A percentile compares a stretch with the other conserved stretches of the same genome.
Conservation (phyloP, 257 asterid species). For the Solanum bulbocastanum region DNA sequence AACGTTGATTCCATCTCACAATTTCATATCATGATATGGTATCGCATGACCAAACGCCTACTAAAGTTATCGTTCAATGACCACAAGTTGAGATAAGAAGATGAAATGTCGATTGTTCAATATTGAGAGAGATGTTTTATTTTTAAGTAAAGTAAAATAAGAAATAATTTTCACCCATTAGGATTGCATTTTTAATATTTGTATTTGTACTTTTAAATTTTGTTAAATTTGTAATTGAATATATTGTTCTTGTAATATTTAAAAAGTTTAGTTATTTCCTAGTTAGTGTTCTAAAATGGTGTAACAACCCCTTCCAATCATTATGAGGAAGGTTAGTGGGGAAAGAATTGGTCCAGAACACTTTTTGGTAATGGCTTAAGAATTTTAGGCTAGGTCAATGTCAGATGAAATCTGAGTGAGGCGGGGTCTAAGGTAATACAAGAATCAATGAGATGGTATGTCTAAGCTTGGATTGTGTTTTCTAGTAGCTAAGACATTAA, state of each 20-base stretch:
- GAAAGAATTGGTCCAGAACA: too few relatives aligned
- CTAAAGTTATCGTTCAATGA: neutral
- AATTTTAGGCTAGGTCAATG: too few relatives aligned
- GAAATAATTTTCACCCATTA: neutral
- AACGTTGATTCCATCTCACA: accelerated
- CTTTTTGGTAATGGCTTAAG: too few relatives aligned
- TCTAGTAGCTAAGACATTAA: neutral
- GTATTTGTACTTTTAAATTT: too few relatives aligned
- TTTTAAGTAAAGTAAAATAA: neutral
- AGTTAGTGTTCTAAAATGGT: neutral
- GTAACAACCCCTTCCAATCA: too few relatives aligned
- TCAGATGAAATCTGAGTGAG: too few relatives aligned
- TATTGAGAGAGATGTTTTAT: neutral
- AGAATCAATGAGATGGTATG: neutral
- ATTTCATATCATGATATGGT: too few relatives aligned
- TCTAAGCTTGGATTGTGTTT: neutral
- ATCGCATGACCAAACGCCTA: too few relatives aligned
- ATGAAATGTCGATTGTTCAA: neutral
- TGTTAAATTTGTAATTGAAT: neutral
- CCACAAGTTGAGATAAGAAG: neutral
- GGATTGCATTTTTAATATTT: neutral
- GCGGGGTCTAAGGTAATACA: too few relatives aligned
- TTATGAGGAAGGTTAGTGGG: too few relatives aligned
- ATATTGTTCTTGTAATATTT: neutral
- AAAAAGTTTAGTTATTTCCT: neutral